Conservation (phyloP, 108 stramenopile genomes). For the Aurantiochytrium sp. region DNA sequence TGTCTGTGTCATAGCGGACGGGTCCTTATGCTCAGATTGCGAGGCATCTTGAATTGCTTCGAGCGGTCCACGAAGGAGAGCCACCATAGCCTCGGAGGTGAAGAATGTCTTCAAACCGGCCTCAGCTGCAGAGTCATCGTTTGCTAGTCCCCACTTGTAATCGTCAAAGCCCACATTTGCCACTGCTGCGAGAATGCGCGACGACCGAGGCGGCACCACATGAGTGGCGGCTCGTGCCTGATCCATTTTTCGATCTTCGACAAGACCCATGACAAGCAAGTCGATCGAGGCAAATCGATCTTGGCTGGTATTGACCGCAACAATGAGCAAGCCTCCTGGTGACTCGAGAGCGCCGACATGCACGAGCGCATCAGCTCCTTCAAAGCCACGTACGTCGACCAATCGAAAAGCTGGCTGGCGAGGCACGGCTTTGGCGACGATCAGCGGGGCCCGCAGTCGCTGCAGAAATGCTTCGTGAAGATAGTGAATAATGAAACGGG, state of each 20-base stretch:
- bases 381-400: not conserved
- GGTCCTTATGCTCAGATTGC: too few relatives aligned
- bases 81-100: not conserved
- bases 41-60: too few relatives aligned
- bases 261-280: not conserved
- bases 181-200: not conserved
- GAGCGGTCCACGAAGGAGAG: not conserved
- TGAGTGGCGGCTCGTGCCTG: not conserved
- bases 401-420: not conserved
- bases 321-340: not conserved
- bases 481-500: not conserved
- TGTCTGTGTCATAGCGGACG: too few relatives aligned
- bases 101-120: not conserved
- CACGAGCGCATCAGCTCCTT: not conserved
- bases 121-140: not conserved
- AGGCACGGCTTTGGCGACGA: not conserved
- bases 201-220: not conserved
- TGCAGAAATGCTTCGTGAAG: not conserved
- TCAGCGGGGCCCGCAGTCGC: not conserved
- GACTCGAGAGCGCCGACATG: not conserved
- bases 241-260: not conserved
- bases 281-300: not conserved
- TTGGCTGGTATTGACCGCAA: not conserved
- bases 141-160: not conserved
- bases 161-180: not conserved